phyloP scores from a whole-genome alignment of 1,284 basidiomycete genomes.

The Leccinum colubrinum region DNA sequence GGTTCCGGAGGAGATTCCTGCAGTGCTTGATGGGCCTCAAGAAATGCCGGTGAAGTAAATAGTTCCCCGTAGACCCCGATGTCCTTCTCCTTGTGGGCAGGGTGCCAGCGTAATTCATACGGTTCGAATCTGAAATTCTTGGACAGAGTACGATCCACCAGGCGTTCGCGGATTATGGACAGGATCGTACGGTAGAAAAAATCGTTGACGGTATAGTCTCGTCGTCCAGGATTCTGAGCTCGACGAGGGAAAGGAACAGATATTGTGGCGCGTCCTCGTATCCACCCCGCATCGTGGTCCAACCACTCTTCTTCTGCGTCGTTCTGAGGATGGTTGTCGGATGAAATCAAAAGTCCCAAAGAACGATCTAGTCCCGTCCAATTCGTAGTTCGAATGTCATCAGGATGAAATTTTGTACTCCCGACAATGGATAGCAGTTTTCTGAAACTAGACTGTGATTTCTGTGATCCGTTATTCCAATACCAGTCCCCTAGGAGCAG shows the following conservation, averaged over 20 bases:
- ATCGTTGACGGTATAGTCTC: neutral
- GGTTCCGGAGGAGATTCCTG: neutral
- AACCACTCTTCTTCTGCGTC: neutral
- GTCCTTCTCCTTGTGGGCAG: neutral
- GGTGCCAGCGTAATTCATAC: neutral
- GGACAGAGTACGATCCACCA: neutral
- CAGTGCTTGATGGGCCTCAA: neutral
- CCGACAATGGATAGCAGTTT: neutral
- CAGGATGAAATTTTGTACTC: neutral
- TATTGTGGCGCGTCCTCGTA: neutral
- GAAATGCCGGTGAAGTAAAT: neutral
- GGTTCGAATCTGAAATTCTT: neutral
- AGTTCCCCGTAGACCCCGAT: neutral
- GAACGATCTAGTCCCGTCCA: neutral
- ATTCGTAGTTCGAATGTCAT: neutral
- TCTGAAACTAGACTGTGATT: too few species aligned
- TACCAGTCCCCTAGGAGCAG: too few species aligned
- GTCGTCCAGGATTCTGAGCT: neutral
- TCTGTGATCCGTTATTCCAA: too few species aligned
- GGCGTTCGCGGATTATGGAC: neutral
- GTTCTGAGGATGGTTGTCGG: neutral
- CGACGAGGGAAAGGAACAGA: neutral
- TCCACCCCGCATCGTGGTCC: neutral
- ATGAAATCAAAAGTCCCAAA: neutral
- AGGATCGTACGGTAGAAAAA: neutral